Base-by-base conservation (phyloP, 1,284 basidiomycete genomes). In the Abortiporus biennis region DNA sequence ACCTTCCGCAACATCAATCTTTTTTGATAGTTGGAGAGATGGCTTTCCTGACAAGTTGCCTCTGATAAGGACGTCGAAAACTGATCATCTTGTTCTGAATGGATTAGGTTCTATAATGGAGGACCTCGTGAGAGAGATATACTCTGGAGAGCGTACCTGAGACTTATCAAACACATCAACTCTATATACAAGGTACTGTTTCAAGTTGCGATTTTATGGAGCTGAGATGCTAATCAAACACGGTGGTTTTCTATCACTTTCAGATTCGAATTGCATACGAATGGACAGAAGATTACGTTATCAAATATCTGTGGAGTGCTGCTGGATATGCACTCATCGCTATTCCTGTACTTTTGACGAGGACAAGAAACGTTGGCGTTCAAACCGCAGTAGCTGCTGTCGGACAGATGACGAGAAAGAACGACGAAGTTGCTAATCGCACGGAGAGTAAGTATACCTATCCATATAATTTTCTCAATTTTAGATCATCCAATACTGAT, bases 291-390 rank as follows among this genome's bases (percentile, higher is more conserved):
- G 92, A 95, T 66, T 91, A 90, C 52, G 85, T 95, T 6, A 92
- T 94, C 69, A 94, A 95, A 62, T 95, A 95, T 59, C 67, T 91
- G 8, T 95, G 92, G 92, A 92, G 87, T 17, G 92, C 91, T 0
- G 82, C 84, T 5, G 92, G 92, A 0, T 95, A 94, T 58, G 78
- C 76, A 4, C 72, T 96, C 21, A 95, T 95, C 57, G 89, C 90
- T 3, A 84, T 95, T 5, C 92, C 92, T 0, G 73, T 94, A 13
- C 68, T 94, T 36, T 81, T 87, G 49, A 83, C 76, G 1, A 55
- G 67, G 54, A 72, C 42, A 56, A 64, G 50, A 57, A 65, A 67
- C 6, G 50, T 76, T 11, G 72, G 68, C n/a, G 57, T 72, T 2
- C 71, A 76, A 45, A 46, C 62, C 1, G 31, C 43, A 21, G 36